Conservation (phyloP, 495 filamentous ascomycete genomes). For the Tricharina praecox region DNA sequence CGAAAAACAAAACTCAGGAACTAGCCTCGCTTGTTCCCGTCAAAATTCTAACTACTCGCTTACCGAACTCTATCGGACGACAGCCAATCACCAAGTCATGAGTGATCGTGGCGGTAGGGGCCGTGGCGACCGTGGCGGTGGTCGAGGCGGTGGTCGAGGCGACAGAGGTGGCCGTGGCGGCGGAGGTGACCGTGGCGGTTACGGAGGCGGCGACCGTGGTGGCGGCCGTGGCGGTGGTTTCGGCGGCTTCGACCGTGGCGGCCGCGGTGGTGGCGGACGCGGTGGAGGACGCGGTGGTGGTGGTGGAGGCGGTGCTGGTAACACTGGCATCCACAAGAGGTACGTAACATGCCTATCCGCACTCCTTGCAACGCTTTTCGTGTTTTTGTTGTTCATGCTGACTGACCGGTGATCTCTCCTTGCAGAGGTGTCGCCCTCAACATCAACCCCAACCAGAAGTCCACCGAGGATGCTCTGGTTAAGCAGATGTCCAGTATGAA, state of each 20-base stretch:
- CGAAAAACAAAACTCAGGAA: too few relatives aligned
- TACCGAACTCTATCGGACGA: too few relatives aligned
- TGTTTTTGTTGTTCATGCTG: background rate
- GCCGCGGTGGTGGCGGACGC: background rate
- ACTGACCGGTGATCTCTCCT: background rate
- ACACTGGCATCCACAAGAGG: conserved; percentile 6
- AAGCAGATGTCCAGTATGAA: background rate
- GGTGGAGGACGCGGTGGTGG: conserved; percentile 7
- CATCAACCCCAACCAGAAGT: background rate
- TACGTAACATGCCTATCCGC: background rate
- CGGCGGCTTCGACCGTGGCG: background rate
- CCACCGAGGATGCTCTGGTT: conserved; percentile 1
- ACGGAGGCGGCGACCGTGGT: conserved; percentile 12
- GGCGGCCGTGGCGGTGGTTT: conserved; percentile 6
- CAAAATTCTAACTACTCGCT: too few relatives aligned
- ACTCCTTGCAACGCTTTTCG: background rate
- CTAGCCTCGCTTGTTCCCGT: too few relatives aligned
- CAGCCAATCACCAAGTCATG: background rate
- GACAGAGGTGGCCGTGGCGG: background rate
- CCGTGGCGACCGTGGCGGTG: background rate
- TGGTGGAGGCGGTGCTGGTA: background rate
- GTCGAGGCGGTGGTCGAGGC: background rate
- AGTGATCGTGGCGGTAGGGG: background rate
- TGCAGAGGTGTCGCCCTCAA: background rate
- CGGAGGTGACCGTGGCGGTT: conserved; percentile 12